A percentile compares a stretch with the other conserved stretches of the same genome.
phyloP scores from a whole-genome alignment of 371 early-diverging fungal species.

The Chytridium lagenaria region DNA sequence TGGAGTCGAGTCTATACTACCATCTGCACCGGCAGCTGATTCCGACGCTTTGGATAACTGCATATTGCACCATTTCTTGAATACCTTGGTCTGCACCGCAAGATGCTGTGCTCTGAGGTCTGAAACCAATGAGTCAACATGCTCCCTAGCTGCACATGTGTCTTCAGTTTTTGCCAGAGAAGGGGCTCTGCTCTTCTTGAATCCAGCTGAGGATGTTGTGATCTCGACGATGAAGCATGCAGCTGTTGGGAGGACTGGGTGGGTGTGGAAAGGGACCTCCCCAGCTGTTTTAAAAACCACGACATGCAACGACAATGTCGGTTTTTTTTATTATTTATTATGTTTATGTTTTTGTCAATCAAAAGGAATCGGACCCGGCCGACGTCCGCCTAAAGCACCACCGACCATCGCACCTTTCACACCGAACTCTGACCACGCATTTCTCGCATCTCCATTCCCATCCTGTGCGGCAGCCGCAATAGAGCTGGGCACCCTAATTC shows the following conservation, averaged over 20 bases:
- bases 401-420: constrained; percentile 12
- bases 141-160: no score
- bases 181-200: no score
- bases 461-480: constrained; percentile 65
- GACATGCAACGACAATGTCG: no score
- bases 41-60: constrained; percentile 61
- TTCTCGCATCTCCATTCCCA: constrained; percentile 7
- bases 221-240: no score
- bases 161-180: background rate
- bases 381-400: constrained; percentile 25
- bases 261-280: background rate
- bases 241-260: no score
- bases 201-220: no score
- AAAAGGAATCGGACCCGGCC: constrained; percentile 44
- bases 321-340: no score
- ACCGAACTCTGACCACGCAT: constrained; percentile 7
- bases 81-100: constrained; percentile 76
- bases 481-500: constrained; percentile 92
- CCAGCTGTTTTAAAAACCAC: background rate
- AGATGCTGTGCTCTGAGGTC: background rate
- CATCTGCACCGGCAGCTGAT: no score
- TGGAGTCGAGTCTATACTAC: no score
- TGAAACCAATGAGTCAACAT: background rate
- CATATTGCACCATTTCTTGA: constrained; percentile 84
- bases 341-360: no score